phyloP scores from a whole-genome alignment of 176 grass and related monocot genomes.

The Poa annua region DNA sequence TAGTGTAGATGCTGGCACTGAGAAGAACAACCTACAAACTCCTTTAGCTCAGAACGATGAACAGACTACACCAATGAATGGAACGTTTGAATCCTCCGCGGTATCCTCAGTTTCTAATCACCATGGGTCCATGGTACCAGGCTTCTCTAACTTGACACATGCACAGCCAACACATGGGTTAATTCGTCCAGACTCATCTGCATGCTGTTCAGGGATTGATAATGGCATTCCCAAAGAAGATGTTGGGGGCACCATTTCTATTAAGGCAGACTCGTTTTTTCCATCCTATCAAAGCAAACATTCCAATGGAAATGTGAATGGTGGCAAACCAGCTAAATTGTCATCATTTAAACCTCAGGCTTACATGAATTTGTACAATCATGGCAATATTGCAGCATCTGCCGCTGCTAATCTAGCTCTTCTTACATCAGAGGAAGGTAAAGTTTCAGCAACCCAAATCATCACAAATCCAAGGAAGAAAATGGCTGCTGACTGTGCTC shows the following conservation, averaged over 20 bases:
- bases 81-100: conserved; percentile 20
- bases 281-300: conserved; percentile 46
- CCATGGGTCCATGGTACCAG: conserved; percentile 39
- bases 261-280: conserved; percentile 34
- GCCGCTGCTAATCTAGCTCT: conserved; percentile 83
- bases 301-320: conserved; percentile 45
- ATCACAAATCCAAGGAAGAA: conserved; percentile 65
- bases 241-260: conserved; percentile 39
- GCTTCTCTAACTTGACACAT: conserved; percentile 40
- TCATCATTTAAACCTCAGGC: conserved; percentile 73
- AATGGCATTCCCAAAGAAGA: conserved; percentile 42
- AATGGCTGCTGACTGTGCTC: conserved; percentile 46
- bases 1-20: conserved; percentile 20
- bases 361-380: conserved; percentile 91
- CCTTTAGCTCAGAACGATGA: conserved; percentile 33
- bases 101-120: conserved; percentile 43
- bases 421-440: conserved; percentile 85
- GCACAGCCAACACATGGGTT: conserved; percentile 38
- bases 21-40: conserved; percentile 46
- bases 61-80: conserved; percentile 36
- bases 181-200: conserved; percentile 33
- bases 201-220: conserved; percentile 42
- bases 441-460: conserved; percentile 55
- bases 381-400: conserved; percentile 85
- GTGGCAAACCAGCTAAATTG: conserved; percentile 42